These are phyloP conservation scores for Mycena indigotica DNA, from an alignment of 768 basidiomycete species.

Conservation along the genomic window DNA sequence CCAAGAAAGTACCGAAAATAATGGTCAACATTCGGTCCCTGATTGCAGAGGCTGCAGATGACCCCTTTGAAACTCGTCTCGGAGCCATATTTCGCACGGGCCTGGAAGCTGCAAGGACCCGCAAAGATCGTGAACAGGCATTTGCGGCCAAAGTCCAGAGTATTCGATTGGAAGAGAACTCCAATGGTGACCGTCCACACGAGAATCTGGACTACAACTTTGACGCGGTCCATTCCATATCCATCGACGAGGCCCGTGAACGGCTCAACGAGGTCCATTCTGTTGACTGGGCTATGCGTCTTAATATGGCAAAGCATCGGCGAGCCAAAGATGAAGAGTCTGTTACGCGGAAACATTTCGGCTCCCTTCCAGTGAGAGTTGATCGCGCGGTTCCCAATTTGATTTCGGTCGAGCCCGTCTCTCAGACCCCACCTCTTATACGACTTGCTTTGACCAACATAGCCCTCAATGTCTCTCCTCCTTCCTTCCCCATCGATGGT, in stretches of 20 bases:
- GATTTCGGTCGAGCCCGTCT: constrained; percentile 39
- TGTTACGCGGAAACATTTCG: constrained; percentile 48
- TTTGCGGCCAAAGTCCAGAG: constrained; percentile 79
- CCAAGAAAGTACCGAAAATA: constrained; percentile 72
- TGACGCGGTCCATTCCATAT: constrained; percentile 61
- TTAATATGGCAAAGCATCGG: constrained; percentile 48
- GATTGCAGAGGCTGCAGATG: constrained; percentile 80
- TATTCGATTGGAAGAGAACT: constrained; percentile 49
- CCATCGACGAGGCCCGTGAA: constrained; percentile 69
- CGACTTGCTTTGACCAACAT: constrained; percentile 65
- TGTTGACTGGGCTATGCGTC: constrained; percentile 69
- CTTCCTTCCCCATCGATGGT: constrained; percentile 57
- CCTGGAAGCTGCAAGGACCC: constrained; percentile 64
- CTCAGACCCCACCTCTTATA: constrained; percentile 64
- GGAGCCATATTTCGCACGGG: constrained; percentile 77
- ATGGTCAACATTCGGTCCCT: constrained; percentile 60
- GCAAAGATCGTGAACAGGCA: constrained; percentile 76
- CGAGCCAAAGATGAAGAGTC: constrained; percentile 51
- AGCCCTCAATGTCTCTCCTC: constrained; percentile 54
- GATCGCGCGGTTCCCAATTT: constrained; percentile 43
- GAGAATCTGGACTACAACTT: constrained; percentile 61
- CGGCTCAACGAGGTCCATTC: constrained; percentile 72
- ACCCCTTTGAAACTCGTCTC: constrained; percentile 77
- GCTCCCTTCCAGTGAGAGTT: constrained; percentile 32
- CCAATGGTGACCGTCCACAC: constrained; percentile 25